Base-by-base conservation (phyloP, 2,329 filamentous ascomycete species). In the Trichoderma simmonsii region DNA sequence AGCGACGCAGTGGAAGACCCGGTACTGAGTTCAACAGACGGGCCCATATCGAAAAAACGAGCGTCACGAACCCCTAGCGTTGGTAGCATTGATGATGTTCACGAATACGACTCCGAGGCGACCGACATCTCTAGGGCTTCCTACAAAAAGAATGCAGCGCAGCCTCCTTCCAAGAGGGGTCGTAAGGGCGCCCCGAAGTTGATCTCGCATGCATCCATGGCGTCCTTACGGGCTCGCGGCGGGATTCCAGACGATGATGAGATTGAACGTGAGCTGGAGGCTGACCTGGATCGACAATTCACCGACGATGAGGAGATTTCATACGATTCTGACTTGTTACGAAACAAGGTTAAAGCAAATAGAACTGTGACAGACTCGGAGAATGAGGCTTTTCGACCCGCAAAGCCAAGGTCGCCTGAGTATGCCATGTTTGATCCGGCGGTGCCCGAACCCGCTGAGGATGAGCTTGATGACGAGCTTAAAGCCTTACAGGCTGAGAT, bases 261-360 rank as follows among this genome's bases (percentile, higher is more conserved):
- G 74, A 86, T 93, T 48, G 89, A 93, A 66, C 86, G 87, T 26
- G 88, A 89, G 63, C 82, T 93, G 1, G 87, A 92, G 76, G 89
- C 87, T 2, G 91, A 92, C 71, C 84, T 93, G 11, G 88, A 91
- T 57, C 83, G 85, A 34, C 87, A 85, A 1, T 77, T 87, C 30
- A 86, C 84, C 2, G 86, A 90, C 34, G 85, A 87, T 15, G 88
- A 89, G 59, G 83, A 85, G 39, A 79, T 85, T 8, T 81, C 81
- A 5, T 81, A 82, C 6, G 83, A 86, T 71, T 86, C 83, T 6
- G 85, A 86, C 63, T 82, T 83, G 0, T 85, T 84, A 74, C 79
- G 82, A 57, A 79, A 78, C 14, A 83, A 81, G 65, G 77, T 77
- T 0, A 71, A 65, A 43, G 78, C 36, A 8, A 82, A 67, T 39